phyloP scores from a whole-genome alignment of 306 rosid genomes.

The Ceratonia siliqua region DNA sequence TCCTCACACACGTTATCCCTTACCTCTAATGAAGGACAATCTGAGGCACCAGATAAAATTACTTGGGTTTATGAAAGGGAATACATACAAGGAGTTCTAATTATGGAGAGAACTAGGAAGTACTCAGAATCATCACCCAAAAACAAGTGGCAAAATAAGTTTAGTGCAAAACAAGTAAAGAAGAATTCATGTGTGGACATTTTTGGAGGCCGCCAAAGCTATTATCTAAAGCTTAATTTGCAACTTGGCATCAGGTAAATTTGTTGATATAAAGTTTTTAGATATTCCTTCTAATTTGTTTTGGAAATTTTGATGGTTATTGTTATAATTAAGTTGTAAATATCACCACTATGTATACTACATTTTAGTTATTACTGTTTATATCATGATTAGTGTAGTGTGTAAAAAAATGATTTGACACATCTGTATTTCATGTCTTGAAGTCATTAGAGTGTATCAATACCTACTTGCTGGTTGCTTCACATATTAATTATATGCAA shows the following conservation, averaged over 20 bases:
- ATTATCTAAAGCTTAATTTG: constrained; percentile 56
- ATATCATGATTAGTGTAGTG: background rate
- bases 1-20: constrained; percentile 38
- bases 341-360: background rate
- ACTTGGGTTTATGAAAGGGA: constrained; percentile 69
- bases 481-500: background rate
- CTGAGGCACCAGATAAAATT: constrained; percentile 38
- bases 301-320: background rate
- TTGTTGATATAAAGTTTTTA: constrained; percentile 3
- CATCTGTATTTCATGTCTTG: background rate
- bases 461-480: constrained; percentile 8
- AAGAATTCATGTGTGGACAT: constrained; percentile 51
- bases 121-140: constrained; percentile 43
- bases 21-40: constrained; percentile 44
- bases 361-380: background rate
- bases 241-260: constrained; percentile 60
- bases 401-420: constrained; percentile 7
- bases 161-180: constrained; percentile 45
- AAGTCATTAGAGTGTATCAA: background rate
- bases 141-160: constrained; percentile 50
- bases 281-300: background rate
- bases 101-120: constrained; percentile 58
- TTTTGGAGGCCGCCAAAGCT: constrained; percentile 38
- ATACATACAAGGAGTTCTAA: constrained; percentile 91
- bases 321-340: background rate